Percentiles rank a stretch among this genome's conserved stretches.
Evolutionary conservation across 306 rosid genomes (phyloP).

Genomic region (Abrus precatorius): DNA sequence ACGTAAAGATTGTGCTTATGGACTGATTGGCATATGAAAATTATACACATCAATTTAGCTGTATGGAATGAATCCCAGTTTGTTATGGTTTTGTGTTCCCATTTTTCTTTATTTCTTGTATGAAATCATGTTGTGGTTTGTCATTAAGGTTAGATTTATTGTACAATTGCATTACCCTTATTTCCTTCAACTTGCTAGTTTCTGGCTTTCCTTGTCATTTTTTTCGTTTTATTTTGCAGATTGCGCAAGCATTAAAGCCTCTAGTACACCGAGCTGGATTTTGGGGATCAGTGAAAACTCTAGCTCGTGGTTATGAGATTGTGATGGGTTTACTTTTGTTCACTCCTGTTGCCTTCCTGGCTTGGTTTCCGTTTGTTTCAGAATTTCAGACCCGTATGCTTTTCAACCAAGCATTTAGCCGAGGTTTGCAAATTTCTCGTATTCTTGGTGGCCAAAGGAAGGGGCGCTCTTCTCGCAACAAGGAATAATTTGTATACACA

Average conservation of each 20-base stretch:
- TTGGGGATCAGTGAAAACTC: conserved; percentile 88
- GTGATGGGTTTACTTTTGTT: conserved; percentile 90
- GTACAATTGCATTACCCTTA: conserved; percentile 5
- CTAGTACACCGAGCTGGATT: conserved; percentile 72
- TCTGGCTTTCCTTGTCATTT: not conserved
- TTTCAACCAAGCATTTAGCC: conserved; percentile 94
- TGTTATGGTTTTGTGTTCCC: not conserved
- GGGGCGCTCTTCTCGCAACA: conserved; percentile 84
- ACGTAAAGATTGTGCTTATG: not conserved
- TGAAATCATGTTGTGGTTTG: not conserved
- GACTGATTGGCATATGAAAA: not conserved
- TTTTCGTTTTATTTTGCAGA: conserved; percentile 56
- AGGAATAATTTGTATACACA: conserved; percentile 59
- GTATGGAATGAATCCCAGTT: not conserved
- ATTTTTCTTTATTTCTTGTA: conserved; percentile 1
- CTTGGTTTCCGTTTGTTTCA: conserved; percentile 98
- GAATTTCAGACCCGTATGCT: conserved; percentile 99
- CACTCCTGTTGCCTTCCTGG: conserved; percentile 92
- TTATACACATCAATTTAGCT: not conserved
- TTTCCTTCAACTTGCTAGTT: conserved; percentile 10
- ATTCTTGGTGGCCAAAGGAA: conserved; percentile 96
- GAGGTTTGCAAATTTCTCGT: conserved; percentile 95
- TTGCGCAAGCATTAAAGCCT: conserved; percentile 91
- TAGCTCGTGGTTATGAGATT: conserved; percentile 93
- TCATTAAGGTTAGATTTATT: conserved; percentile 7